Base-by-base conservation (phyloP, 2,329 filamentous ascomycete genomes). In the Plenodomus tracheiphilus region DNA sequence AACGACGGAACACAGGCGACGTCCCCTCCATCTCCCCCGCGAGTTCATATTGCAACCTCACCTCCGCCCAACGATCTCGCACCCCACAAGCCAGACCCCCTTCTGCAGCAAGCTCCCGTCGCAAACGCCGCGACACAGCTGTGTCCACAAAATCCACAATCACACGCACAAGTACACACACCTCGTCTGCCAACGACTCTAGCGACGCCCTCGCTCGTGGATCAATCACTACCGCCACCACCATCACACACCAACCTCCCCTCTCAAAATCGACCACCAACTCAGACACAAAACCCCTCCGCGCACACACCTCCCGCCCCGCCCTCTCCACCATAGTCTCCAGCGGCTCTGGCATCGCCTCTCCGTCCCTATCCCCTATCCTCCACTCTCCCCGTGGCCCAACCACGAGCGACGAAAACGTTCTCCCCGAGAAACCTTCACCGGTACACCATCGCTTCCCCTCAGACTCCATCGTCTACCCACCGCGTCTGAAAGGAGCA, bases 321-420 rank as follows among this genome's bases (percentile, higher is more conserved):
- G 58, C 53, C 19, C 66, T 72, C 34, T 71, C 69, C 2, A 72
- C 70, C 4, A 65, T 72, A 7, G 39, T 69, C 2, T 66, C 69
- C 25, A 69, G 64, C 52, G 63, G 61, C 39, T 69, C 65, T 9
- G 59, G 54, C 18, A 48, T 55, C 18, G 37, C 49, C 25, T 19
- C 43, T 15, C 25, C n/a, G 16, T 28, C 21, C 11, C 30, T 10
- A 7, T 21, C 20, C 16, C 35, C 13, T 19, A 18, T 17, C 11
- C 25, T n/a, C n/a, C n/a, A n/a, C n/a, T n/a, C n/a, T n/a, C n/a
- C n/a, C n/a, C n/a, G n/a, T n/a, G n/a, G 43, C 18, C 49, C 32
- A 17, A 41, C 41, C 17, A 42, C 49, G 18, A 53, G 47, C 41
- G 48, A 57, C 38, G 64, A 69, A 49, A 63, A 62, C 41, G 47